Evolutionary conservation across 192 early-diverging fungal species (phyloP), one percentile per base, ranked within the genome.

Genomic region (Coemansia sp.): DNA sequence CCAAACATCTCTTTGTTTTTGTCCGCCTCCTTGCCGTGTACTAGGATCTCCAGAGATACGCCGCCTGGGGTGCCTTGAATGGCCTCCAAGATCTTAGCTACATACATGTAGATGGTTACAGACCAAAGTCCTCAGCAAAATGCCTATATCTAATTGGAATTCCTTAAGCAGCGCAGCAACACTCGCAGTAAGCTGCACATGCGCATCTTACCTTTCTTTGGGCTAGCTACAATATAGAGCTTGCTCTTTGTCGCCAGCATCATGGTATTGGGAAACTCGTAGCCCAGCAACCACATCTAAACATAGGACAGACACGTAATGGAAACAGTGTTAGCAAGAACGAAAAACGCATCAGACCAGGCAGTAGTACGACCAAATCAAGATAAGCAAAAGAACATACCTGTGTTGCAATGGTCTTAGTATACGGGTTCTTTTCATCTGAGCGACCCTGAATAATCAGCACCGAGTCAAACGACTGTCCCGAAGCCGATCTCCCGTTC

Each of bases 281-380:
- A 93, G 42, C 95, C 95, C 46, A 96, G 85, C 59, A 96, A 85
- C 96, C 96, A 99, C 51, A 88, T 89, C 89, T 99, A 70, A 60
- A 72, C 17, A 17, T 4, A 10, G 29, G 1, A 6, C n/a, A 82
- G 21, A 64, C 46, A 55, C 21, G 61, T 65, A 63, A 41, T 29
- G 42, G 5, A 60, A 34, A 66, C 2, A 39, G 5, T 46, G 25
- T 34, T 45, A 15, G 12, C 29, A 15, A 15, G 17, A 50, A 9
- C 6, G n/a, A 34, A 15, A 58, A 37, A 23, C 19, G 25, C 67
- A 27, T 32, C 59, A 62, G 61, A 41, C 9, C 21, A 2, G 25
- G 4, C 21, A 4, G 19, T 6, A 23, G 2, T 9, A n/a, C 21
- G 4, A 23, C 48, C 3, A 63, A 3, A 60, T 17, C 15, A 36